Conservation (phyloP, 2,329 filamentous ascomycete genomes). For the Alternaria ventricosa region DNA sequence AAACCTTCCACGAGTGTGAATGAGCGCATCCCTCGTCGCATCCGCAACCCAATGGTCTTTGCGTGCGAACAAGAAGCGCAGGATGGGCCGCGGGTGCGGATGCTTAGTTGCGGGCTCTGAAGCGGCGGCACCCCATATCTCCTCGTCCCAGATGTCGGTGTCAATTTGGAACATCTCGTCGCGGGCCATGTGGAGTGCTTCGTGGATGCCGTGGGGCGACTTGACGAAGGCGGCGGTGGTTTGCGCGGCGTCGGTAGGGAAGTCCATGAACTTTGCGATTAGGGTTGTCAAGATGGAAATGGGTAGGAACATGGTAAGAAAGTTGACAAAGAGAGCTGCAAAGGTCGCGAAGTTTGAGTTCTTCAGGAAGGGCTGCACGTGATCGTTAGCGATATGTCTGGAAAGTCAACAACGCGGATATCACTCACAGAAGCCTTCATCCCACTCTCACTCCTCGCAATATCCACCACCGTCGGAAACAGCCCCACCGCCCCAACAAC, state of each 20-base stretch:
- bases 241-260: constrained; percentile 52
- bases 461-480: constrained; percentile 57
- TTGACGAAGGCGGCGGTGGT: constrained; percentile 60
- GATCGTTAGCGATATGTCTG: too few relatives aligned
- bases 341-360: constrained; percentile 34
- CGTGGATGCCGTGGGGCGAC: constrained; percentile 57
- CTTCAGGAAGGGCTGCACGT: constrained; percentile 37
- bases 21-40: constrained; percentile 62
- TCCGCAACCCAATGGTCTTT: constrained; percentile 69
- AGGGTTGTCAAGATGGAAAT: constrained; percentile 48
- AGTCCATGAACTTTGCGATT: constrained; percentile 52
- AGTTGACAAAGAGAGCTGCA: constrained; percentile 47
- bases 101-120: constrained; percentile 22
- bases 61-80: constrained; percentile 66
- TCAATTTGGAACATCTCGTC: constrained; percentile 65
- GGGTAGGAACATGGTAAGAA: constrained; percentile 55
- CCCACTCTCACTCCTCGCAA: constrained; percentile 53
- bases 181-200: constrained; percentile 65
- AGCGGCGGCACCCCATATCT: constrained; percentile 63
- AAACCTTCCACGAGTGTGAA: constrained; percentile 39
- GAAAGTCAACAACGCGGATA: too few relatives aligned
- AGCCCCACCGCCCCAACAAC: constrained; percentile 49
- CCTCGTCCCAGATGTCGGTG: constrained; percentile 63
- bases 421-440: constrained; percentile 49
- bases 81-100: constrained; percentile 49